These are phyloP conservation scores for Euphrasia confusa DNA, from an alignment of 257 asterid species.

Conservation along the genomic window DNA sequence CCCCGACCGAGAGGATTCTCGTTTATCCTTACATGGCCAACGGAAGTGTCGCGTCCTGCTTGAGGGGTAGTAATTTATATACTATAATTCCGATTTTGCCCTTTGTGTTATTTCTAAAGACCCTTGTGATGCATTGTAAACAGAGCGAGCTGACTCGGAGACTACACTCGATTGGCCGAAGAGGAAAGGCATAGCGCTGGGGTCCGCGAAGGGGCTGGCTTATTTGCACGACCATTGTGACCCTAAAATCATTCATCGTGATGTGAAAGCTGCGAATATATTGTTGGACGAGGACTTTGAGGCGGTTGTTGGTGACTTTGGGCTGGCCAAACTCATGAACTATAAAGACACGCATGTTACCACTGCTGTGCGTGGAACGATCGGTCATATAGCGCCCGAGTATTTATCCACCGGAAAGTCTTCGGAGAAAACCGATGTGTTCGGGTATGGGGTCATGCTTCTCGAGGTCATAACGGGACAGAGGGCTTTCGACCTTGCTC, in stretches of 20 bases:
- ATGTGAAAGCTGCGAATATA: conserved; percentile 65
- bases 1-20: conserved; percentile 85
- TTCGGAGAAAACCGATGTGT: conserved; percentile 90
- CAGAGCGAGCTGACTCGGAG: conserved; percentile 62
- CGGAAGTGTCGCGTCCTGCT: conserved; percentile 95
- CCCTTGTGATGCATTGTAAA: conserved; percentile 22
- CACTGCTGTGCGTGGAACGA: conserved; percentile 66
- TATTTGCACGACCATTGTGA: conserved; percentile 65
- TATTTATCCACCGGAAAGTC: conserved; percentile 73
- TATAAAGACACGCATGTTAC: conserved; percentile 60
- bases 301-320: conserved; percentile 71
- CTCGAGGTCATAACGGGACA: conserved; percentile 95
- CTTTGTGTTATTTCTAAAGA: conserved; percentile 8
- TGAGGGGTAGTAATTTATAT: conserved; percentile 56
- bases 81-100: too few species aligned
- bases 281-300: conserved; percentile 57
- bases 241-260: conserved; percentile 65
- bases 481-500: conserved; percentile 87
- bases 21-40: conserved; percentile 91
- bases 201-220: conserved; percentile 62
- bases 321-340: conserved; percentile 65
- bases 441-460: conserved; percentile 89
- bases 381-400: conserved; percentile 75
- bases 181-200: conserved; percentile 49
- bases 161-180: conserved; percentile 65